Base-by-base conservation (phyloP, 345 rosid species). In the Passiflora organensis region DNA sequence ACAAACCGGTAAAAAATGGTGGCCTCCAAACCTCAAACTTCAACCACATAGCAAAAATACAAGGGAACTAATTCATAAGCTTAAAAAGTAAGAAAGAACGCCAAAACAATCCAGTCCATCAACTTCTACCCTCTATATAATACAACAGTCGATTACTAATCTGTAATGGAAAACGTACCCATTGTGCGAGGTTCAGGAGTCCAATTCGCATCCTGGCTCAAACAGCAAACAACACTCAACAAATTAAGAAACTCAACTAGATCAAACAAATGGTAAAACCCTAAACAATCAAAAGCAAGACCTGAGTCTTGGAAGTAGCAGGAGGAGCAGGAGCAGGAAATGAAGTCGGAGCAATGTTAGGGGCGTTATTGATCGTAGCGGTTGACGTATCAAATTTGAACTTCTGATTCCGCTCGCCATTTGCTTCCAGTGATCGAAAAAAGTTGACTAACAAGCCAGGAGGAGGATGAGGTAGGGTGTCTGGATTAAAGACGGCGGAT, bases 401-500 rank as follows among this genome's bases (percentile, higher is more conserved):
- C n/a, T n/a, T n/a, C n/a, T n/a, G n/a, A n/a, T n/a, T n/a, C n/a
- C 41, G 2, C 41, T 9, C 41, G 13, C 41, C 41, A 61, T 13
- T 41, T 8, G 54, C 60, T 20, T 80, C 79, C 39, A 80, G 51
- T 10, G 89, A 79, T 47, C 48, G 68, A 63, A 84, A 89, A 48
- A 84, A 48, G 50, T 72, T 66, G 20, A 86, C 56, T 62, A 89
- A 77, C 6, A 75, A 71, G 63, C 84, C 70, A 42, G 85, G 77
- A 42, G 72, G 77, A 0, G 56, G 24, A 5, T n/a, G 59, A 37
- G 47, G 43, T 53, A 73, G 71, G 12, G 58, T 57, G 43, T 65
- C 64, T 13, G 79, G 72, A 51, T 73, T 72, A 56, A 89, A 89
- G 19, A 75, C 88, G 47, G 79, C 90, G 0, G 44, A 28, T 69